Conservation (phyloP, 495 filamentous ascomycete species). For the Hyaloscypha hepaticicola region DNA sequence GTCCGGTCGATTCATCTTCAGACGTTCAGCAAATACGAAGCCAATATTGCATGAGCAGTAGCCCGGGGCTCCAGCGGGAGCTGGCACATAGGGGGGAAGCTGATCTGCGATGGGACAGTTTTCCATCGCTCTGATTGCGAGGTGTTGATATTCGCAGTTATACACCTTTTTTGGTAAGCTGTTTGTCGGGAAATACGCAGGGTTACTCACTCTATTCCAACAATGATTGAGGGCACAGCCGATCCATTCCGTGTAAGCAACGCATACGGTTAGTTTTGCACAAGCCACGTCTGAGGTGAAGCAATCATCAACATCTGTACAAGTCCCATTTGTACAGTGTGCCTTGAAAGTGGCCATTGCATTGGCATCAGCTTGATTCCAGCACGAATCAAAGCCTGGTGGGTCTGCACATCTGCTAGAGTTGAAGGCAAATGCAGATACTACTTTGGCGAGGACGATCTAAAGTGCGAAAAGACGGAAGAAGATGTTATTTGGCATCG, state of each 20-base stretch:
- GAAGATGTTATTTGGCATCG: neutral
- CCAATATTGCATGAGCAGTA: slow-evolving; percentile 6
- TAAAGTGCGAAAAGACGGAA: neutral
- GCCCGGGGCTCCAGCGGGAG: neutral
- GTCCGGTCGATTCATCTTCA: neutral
- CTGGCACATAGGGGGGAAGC: neutral
- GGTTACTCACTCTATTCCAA: neutral
- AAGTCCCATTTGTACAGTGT: neutral
- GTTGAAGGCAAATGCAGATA: neutral
- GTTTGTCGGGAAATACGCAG: neutral
- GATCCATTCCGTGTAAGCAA: neutral
- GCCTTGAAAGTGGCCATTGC: neutral
- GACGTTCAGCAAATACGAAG: neutral
- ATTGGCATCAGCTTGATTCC: neutral
- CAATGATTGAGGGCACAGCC: neutral
- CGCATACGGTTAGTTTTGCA: neutral
- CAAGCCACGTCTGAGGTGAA: neutral
- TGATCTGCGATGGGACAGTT: neutral
- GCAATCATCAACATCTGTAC: neutral
- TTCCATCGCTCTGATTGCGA: neutral
- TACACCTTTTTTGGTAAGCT: neutral
- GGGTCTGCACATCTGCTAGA: neutral
- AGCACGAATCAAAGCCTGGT: neutral
- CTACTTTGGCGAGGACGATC: neutral
- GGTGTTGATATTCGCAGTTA: slow-evolving; percentile 5